Evolutionary conservation across 768 basidiomycete genomes (phyloP).

Genomic region (Naganishia friedmannii): DNA sequence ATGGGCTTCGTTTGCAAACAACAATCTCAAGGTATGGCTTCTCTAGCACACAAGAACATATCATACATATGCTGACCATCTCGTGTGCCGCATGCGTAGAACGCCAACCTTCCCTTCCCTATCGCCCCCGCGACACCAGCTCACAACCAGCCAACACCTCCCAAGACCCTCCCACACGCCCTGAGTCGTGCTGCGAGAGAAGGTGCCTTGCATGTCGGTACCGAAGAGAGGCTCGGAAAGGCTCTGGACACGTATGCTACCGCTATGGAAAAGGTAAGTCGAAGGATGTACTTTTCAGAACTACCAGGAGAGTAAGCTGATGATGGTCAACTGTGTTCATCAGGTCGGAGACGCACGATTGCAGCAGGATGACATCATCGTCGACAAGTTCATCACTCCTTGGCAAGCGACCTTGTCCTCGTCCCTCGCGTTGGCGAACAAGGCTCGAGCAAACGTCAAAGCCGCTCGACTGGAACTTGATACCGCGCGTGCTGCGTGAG

Average conservation of each 20-base stretch:
- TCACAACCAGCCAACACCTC: conserved; percentile 56
- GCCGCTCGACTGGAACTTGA: conserved; percentile 74
- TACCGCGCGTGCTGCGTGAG: conserved; percentile 59
- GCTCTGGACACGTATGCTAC: conserved; percentile 74
- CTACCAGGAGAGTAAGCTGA: not conserved
- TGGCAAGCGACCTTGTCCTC: conserved; percentile 74
- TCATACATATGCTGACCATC: conserved; percentile 21
- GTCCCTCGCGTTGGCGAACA: conserved; percentile 83
- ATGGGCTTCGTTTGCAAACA: conserved; percentile 50
- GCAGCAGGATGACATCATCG: conserved; percentile 72
- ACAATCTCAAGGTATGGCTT: conserved; percentile 51
- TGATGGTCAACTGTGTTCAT: not conserved
- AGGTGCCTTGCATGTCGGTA: conserved; percentile 56
- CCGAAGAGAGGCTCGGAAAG: conserved; percentile 68
- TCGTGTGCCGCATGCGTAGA: conserved; percentile 45
- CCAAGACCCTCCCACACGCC: conserved; percentile 97
- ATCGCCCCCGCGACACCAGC: conserved; percentile 59
- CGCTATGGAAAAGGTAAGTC: conserved; percentile 70
- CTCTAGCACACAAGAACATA: not conserved
- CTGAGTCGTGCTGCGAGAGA: conserved; percentile 73
- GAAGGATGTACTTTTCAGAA: not conserved
- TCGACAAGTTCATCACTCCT: conserved; percentile 51
- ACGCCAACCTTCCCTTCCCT: conserved; percentile 78
- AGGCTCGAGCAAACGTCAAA: conserved; percentile 61
- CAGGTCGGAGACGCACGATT: conserved; percentile 70